These are phyloP conservation scores for Phascolomyces articulosus DNA, from an alignment of 371 early-diverging fungal genomes.

Conservation along the genomic window DNA sequence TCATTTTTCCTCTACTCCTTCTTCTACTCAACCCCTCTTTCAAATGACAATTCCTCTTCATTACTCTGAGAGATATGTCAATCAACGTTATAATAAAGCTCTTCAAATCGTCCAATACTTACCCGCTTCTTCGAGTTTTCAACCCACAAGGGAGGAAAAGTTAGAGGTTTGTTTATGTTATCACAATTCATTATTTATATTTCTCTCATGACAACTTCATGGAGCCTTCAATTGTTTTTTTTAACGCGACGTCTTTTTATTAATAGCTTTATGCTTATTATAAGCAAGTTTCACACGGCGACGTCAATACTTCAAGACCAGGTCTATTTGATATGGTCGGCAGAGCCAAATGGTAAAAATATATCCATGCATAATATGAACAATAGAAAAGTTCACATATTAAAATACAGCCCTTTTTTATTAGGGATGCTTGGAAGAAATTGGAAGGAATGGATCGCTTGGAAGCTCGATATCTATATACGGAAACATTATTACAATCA, in stretches of 20 bases:
- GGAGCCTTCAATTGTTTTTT: not conserved
- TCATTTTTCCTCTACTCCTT: not conserved
- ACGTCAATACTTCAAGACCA: conserved; percentile 44
- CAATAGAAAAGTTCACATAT: too few species aligned
- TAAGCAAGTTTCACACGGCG: conserved; percentile 49
- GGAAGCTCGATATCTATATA: conserved; percentile 33
- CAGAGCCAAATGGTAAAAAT: conserved; percentile 51
- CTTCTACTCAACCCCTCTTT: conserved; percentile 6
- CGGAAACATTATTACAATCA: conserved; percentile 26
- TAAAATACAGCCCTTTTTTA: too few species aligned
- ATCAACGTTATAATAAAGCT: conserved; percentile 43
- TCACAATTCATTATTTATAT: too few species aligned
- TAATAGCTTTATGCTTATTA: conserved; percentile 49
- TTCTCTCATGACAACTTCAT: too few species aligned
- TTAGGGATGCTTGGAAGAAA: conserved; percentile 37
- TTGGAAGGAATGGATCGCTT: conserved; percentile 22
- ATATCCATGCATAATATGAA: too few species aligned
- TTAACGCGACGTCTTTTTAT: not conserved
- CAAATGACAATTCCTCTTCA: conserved; percentile 25
- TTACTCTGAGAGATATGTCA: conserved; percentile 36
- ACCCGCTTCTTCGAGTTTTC: conserved; percentile 46
- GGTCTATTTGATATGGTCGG: conserved; percentile 54
- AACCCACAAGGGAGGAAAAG: conserved; percentile 51
- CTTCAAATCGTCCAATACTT: conserved; percentile 48
- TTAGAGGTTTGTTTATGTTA: conserved; percentile 24